Evolutionary conservation across 768 basidiomycete genomes (phyloP).

Genomic region (Gymnopilus dilepis): DNA sequence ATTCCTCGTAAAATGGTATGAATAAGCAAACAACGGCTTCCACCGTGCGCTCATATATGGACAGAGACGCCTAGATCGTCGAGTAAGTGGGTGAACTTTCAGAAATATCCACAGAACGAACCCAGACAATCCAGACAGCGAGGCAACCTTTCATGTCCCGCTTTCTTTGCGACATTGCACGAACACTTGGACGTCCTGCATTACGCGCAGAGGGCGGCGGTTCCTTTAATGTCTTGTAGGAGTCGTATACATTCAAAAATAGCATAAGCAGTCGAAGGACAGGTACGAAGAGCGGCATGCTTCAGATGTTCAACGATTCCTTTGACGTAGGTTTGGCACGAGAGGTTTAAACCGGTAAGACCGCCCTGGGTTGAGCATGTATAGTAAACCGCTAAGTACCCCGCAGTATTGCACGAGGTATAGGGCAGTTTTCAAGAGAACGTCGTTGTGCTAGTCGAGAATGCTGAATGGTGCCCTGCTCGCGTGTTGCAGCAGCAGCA

Average conservation of each 20-base stretch:
- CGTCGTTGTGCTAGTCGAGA: neutral
- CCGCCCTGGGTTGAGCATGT: conserved; percentile 20
- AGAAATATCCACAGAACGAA: conserved; percentile 37
- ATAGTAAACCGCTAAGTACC: conserved; percentile 4
- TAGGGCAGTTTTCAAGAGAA: conserved; percentile 16
- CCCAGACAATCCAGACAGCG: conserved; percentile 88
- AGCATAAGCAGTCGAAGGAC: conserved; percentile 71
- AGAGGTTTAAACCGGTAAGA: conserved; percentile 4
- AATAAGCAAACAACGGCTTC: conserved; percentile 73
- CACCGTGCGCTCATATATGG: conserved; percentile 66
- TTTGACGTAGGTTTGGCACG: neutral
- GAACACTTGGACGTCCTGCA: conserved; percentile 65
- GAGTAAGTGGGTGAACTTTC: neutral
- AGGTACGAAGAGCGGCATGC: conserved; percentile 74
- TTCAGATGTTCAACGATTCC: conserved; percentile 16
- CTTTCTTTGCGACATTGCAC: conserved; percentile 77
- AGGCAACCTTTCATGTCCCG: conserved; percentile 86
- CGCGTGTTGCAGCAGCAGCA: neutral
- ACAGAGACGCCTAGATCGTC: conserved; percentile 62
- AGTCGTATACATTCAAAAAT: conserved; percentile 81
- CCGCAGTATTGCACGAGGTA: conserved; percentile 32
- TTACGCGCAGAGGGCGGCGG: conserved; percentile 61
- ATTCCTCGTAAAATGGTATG: conserved; percentile 83
- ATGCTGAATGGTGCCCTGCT: neutral
- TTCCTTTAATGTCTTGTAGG: conserved; percentile 80